These are phyloP conservation scores for Pseudocercospora pini-densiflorae DNA, from an alignment of 2,329 filamentous ascomycete species.

Conservation along the genomic window DNA sequence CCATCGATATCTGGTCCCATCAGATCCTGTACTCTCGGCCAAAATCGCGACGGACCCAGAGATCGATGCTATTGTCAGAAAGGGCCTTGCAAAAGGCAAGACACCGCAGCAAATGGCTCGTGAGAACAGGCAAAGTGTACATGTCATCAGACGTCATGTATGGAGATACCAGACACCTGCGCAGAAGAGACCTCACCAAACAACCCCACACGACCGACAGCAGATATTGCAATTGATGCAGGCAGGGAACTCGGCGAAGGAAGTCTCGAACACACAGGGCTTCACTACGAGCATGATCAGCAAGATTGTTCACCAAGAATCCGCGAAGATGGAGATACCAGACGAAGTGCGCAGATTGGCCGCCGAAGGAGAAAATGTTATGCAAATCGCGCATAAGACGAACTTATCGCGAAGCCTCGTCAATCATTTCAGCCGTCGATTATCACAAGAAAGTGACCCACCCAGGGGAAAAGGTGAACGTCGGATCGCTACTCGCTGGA, in stretches of 20 bases:
- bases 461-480: neutral
- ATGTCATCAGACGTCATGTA: neutral
- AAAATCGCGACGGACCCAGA: neutral
- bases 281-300: neutral
- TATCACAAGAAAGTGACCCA: neutral
- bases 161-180: neutral
- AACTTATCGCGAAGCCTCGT: neutral
- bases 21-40: neutral
- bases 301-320: neutral
- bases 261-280: neutral
- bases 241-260: neutral
- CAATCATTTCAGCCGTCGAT: neutral
- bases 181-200: neutral
- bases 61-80: neutral
- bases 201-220: neutral
- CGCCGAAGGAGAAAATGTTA: neutral
- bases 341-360: neutral
- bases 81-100: neutral
- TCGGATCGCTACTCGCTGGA: neutral
- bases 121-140: neutral
- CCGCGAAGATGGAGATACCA: neutral
- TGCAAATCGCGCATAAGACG: neutral
- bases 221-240: neutral
- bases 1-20: neutral
- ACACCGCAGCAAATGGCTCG: neutral